Evolutionary conservation across 2,329 filamentous ascomycete genomes (phyloP), one percentile per base, ranked within the genome.

Genomic region (Ceratocystiopsis minuta): DNA sequence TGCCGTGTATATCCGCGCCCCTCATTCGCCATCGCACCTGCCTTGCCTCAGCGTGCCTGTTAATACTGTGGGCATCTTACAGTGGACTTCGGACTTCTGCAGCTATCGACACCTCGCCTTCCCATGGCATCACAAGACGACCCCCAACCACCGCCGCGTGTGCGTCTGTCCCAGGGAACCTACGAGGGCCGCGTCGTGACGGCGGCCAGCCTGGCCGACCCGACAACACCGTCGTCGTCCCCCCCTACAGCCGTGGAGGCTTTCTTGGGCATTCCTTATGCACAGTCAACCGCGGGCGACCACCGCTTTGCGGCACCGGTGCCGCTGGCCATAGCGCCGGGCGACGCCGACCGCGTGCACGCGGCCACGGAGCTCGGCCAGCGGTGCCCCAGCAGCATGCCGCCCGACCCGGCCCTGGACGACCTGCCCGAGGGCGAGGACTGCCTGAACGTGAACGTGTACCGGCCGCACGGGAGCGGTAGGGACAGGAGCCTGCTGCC

Each of bases 401-500:
- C 33, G 1, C 24, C 24, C 24, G 24, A 28, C 24, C 38, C 40
- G 18, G 42, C 53, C 16, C 38, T 41, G 43, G 6, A 28, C 24
- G 24, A 28, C 24, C 3, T 49, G 24, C n/a, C 47, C 9, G 48
- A 54, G 36, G 51, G 61, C 39, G 71, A 75, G 55, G 60, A 70
- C 52, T 72, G 69, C 43, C 57, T 75, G 24, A 67, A 65, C 46
- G 52, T 64, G 9, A 72, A 74, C 50, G 53, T 75, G 14, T 70
- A 62, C 48, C 60, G 65, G 13, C 38, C 43, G 6, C 14, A 24
- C 1, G 12, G 37, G 28, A 14, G 17, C 14, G 35, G 43, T 16
- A 36, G 34, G 32, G 36, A 33, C 36, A 2, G 7, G 2, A 10
- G 3, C 28, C 37, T 24, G 36, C 45, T 68, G 24, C 67, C 72